Base-by-base conservation (phyloP, 2,329 filamentous ascomycete species). In the Fusarium verrucosum region DNA sequence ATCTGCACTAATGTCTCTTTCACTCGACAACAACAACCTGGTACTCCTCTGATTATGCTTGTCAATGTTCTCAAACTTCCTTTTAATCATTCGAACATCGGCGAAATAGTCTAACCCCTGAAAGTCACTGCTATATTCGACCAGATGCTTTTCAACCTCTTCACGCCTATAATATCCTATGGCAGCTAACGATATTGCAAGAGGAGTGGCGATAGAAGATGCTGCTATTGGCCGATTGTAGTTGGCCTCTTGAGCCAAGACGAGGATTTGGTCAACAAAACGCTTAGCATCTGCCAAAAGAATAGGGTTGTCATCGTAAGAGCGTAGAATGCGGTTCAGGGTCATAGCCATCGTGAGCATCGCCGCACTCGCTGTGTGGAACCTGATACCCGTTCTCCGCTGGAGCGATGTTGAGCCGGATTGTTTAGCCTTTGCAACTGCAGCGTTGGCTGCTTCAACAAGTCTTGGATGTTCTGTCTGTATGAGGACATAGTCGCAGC, bases 91-190 rank as follows among this genome's bases (percentile, higher is more conserved):
- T 3, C 7, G 3, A 2, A 30, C n/a, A 17, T 56, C 43, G 13
- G 10, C n/a, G 7, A 62, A 25, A 11, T 50, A 62, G 4, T 42
- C 14, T 5, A 50, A 5, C 0, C 57, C 58, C 0, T 23, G 23
- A 14, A 62, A 62, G 10, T 62, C 57, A 14, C 9, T 57, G 33
- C n/a, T n/a, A 4, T 62, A 62, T 2, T 50, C 57, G 30, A 38
- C 4, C 1, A 62, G 26, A 0, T 56, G 3, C 2, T 10, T 17
- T 2, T 62, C 35, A 17, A 50, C 16, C 13, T 62, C 58, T 0
- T 25, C 25, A 1, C 28, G 32, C 19, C 50, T 41, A 4, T 62
- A 62, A 10, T 46, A 20, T 3, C 10, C 19, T 30, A 62, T 4
- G 2, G 35, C 16, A 17, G 58, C 58, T 7, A 46, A 35, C 0